A percentile compares a stretch with the other conserved stretches of the same genome.
Conservation (phyloP, 371 early-diverging fungal genomes). For the Conidiobolus incongruus region DNA sequence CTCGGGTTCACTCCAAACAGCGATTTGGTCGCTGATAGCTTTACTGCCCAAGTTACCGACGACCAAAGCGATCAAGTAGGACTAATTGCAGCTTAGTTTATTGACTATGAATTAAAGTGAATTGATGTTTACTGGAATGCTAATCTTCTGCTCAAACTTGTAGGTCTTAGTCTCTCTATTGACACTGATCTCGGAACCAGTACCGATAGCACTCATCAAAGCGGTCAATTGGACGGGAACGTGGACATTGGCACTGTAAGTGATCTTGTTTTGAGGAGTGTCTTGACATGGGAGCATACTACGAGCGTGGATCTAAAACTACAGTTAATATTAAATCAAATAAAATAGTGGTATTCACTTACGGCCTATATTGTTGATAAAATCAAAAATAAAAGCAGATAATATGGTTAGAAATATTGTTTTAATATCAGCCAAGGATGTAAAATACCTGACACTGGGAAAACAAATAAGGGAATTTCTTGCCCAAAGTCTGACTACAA, state of each 20-base stretch:
- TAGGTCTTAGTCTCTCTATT: constrained; percentile 21
- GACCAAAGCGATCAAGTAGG: constrained; percentile 86
- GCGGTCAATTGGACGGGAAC: constrained; percentile 42
- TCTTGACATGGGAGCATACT: constrained; percentile 81
- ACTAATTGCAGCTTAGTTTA: constrained; percentile 6
- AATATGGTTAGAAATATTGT: background rate
- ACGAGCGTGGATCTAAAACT: constrained; percentile 74
- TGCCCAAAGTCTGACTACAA: constrained; percentile 73
- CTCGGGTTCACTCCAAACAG: constrained; percentile 92
- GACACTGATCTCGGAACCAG: constrained; percentile 17
- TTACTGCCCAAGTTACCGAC: constrained; percentile 64
- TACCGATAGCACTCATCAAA: constrained; percentile 36
- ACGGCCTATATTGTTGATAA: background rate
- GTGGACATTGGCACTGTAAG: constrained; percentile 60
- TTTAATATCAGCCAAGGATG: background rate
- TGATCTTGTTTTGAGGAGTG: constrained; percentile 76
- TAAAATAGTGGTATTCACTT: background rate
- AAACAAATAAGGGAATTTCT: constrained; percentile 81
- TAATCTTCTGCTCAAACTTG: constrained; percentile 42
- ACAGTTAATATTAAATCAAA: background rate
- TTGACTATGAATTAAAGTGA: background rate
- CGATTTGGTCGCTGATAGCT: constrained; percentile 71
- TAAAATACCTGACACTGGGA: constrained; percentile 79
- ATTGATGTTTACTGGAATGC: constrained; percentile 23
- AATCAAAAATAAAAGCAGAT: no score